Percentiles rank a stretch among this genome's conserved stretches.
Evolutionary conservation across 2,329 filamentous ascomycete genomes (phyloP).

Genomic region (Colletotrichum sp.): DNA sequence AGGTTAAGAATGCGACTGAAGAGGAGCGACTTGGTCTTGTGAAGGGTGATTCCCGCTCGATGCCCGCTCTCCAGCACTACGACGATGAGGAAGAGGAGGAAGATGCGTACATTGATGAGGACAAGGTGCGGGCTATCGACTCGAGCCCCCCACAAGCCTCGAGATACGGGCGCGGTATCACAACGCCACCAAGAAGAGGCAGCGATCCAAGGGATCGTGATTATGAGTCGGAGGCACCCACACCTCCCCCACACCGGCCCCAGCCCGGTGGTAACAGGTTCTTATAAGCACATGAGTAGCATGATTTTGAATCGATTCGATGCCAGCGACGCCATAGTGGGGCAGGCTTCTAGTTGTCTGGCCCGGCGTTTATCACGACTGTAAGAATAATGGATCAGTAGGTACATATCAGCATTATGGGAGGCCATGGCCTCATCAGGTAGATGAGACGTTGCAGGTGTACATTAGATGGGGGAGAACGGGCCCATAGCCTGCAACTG

Average conservation of each 20-base stretch:
- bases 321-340: not conserved
- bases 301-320: conserved; percentile 20
- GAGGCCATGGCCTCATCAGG: not conserved
- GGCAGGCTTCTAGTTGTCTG: not conserved
- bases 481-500: not conserved
- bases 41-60: conserved; percentile 65
- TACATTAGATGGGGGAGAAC: conserved; percentile 1
- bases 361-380: conserved; percentile 4
- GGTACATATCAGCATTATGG: not conserved
- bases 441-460: not conserved
- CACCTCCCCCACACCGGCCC: conserved; percentile 12
- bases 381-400: conserved; percentile 19
- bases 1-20: conserved; percentile 68
- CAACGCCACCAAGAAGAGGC: conserved; percentile 37
- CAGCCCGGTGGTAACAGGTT: conserved; percentile 13
- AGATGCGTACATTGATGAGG: conserved; percentile 30
- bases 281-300: conserved; percentile 15
- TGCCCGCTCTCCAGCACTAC: conserved; percentile 39
- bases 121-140: conserved; percentile 22
- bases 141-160: conserved; percentile 25
- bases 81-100: conserved; percentile 39
- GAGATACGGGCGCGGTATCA: conserved; percentile 49
- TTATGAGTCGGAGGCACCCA: conserved; percentile 17
- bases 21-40: conserved; percentile 85
- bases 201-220: conserved; percentile 27